phyloP scores from a whole-genome alignment of 208 protist genomes.

The Leishmania turanica region DNA sequence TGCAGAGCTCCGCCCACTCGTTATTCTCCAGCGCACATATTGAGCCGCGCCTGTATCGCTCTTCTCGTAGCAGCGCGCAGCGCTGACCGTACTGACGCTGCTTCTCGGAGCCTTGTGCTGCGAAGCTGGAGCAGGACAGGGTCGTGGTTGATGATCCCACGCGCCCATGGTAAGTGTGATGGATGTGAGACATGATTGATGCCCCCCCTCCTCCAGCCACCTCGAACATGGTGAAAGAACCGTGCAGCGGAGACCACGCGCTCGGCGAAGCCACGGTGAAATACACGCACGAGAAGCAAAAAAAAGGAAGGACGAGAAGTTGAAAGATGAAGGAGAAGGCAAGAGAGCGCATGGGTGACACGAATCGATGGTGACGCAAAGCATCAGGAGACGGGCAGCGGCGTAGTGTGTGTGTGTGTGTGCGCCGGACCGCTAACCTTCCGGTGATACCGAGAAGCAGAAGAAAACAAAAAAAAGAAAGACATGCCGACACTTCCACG shows the following conservation, averaged over 20 bases:
- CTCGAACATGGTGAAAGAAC: background rate
- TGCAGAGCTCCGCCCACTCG: background rate
- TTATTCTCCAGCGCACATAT: background rate
- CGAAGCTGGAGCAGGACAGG: background rate
- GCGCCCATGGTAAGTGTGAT: background rate
- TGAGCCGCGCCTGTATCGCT: background rate
- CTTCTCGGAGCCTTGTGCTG: background rate
- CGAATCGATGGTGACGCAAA: background rate
- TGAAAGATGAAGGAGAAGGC: background rate
- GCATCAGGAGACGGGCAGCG: background rate
- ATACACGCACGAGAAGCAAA: background rate
- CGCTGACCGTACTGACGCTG: background rate
- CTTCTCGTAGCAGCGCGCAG: slow-evolving; percentile 3
- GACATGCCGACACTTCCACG: no score
- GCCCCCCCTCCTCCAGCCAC: background rate
- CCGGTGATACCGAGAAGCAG: background rate
- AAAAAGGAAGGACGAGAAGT: background rate
- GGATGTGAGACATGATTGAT: background rate
- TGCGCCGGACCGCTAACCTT: background rate
- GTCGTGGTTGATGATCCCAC: background rate
- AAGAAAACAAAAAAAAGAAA: background rate
- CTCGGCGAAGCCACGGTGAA: background rate
- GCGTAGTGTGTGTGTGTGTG: background rate
- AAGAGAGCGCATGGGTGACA: background rate
- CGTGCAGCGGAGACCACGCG: background rate